Evolutionary conservation across 352 stramenopile species (phyloP), one percentile per base, ranked within the genome.

Genomic region (Phytopythium delawarense): DNA sequence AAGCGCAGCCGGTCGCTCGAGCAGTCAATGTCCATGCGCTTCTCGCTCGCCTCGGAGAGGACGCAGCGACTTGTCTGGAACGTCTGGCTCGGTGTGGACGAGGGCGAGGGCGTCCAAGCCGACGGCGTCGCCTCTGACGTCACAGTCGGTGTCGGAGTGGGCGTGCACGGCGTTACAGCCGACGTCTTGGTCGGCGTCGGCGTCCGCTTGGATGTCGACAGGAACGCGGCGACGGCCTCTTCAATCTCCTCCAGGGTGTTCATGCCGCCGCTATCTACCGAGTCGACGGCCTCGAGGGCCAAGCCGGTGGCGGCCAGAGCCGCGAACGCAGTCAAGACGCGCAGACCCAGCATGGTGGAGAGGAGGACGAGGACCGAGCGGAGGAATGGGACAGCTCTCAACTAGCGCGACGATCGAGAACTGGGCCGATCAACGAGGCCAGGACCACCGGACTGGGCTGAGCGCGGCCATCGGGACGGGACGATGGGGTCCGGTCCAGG

Each of bases 1-100:
- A 76, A 72, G 44, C 69, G 69, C 32, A 78, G 56, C 40, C 61
- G 64, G 44, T 76, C 63, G 15, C 50, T 66, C 18, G 44, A 34
- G 35, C 64, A 70, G 49, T 55, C 49, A 6, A 55, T 55, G 49
- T 39, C 25, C 49, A 55, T 16, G 49, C 49, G 49, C 11, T 55
- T 55, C 6, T 18, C 25, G 30, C 9, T 55, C 23, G 49, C 40
- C 49, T 55, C 49, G 49, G 49, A 34, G 2, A 55, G 25, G 23
- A 55, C 23, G 25, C 25, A 55, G 12, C 49, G 23, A 16, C 28
- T 55, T 25, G 49, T 55, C 25, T 55, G 49, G 49, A 55, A 39
- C 49, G 49, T 39, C 49, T 55, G 49, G 49, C 49, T 55, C 49
- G 49, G 49, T 13, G 49, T 55, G 7, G 9, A 21, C 21, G 21